Base-by-base conservation (phyloP, 768 basidiomycete genomes). In the Podaxis sp. region DNA sequence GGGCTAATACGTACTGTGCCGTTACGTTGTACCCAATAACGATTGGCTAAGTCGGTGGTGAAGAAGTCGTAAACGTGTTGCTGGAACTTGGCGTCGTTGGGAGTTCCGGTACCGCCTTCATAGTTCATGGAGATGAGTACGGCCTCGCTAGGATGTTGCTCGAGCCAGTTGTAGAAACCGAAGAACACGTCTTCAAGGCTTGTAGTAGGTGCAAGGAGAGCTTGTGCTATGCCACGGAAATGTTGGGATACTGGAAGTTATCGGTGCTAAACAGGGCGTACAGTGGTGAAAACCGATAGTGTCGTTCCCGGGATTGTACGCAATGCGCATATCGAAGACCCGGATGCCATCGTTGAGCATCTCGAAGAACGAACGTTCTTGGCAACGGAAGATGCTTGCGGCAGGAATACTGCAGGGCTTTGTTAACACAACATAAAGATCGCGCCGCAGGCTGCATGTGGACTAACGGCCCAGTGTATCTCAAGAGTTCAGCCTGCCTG, bases 261-360 rank as follows among this genome's bases (percentile, higher is more conserved):
- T 41, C 51, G 37, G 40, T 13, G 46, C 3, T 13, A 9, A 5
- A 69, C 22, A 19, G 49, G 12, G 27, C 70, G 11, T 68, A 81
- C 82, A 75, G 56, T 83, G 82, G 61, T 80, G 74, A 60, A 83
- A 80, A 4, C 82, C 82, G 52, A 83, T 76, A 8, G 80, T 81
- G 58, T 80, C 78, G 46, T 80, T 80, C 36, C 80, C 82, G 2
- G 82, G 81, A 64, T 83, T 82, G 65, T 81, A 81, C 0, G 81
- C 80, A 33, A 76, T 70, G 12, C 82, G 76, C 37, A 81, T 72
- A 60, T 83, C 82, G 49, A 83, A 82, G 3, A 79, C 79, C n/a
- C 81, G 78, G 43, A 83, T 77, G 4, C 81, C 81, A 43, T 78
- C 79, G 62, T 82, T 79, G 41, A 82, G 69, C 51, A 78, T 78